Conservation (phyloP, 345 rosid species). For the Citrus inodora region DNA sequence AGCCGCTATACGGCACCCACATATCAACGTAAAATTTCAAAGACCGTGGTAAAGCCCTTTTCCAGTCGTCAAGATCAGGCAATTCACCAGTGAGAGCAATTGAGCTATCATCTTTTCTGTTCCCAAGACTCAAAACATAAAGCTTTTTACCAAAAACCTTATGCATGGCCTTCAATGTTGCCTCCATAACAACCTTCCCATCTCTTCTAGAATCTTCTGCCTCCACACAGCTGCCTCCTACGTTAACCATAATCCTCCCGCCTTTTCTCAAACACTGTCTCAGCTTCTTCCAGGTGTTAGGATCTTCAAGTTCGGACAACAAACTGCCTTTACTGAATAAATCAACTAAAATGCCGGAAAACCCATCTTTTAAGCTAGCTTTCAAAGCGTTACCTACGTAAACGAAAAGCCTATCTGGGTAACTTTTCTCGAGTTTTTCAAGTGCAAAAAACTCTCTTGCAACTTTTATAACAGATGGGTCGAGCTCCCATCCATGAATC, state of each 20-base stretch:
- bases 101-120: constrained; percentile 61
- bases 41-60: constrained; percentile 35
- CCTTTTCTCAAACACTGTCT: constrained; percentile 55
- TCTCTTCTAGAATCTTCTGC: constrained; percentile 60
- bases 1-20: constrained; percentile 53
- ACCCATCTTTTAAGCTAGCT: constrained; percentile 52
- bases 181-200: constrained; percentile 70
- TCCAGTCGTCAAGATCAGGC: constrained; percentile 69
- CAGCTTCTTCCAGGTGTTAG: constrained; percentile 56
- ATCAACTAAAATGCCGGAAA: constrained; percentile 62
- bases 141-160: constrained; percentile 51
- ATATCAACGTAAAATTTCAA: constrained; percentile 54
- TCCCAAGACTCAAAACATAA: constrained; percentile 49
- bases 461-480: constrained; percentile 69
- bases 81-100: constrained; percentile 61
- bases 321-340: constrained; percentile 68
- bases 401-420: constrained; percentile 55
- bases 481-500: constrained; percentile 92
- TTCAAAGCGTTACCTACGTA: constrained; percentile 63
- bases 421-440: constrained; percentile 54
- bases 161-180: constrained; percentile 63
- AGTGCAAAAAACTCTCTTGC: constrained; percentile 80
- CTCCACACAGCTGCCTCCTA: constrained; percentile 72
- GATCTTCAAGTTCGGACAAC: constrained; percentile 85
- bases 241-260: constrained; percentile 68